Conservation (phyloP, 352 stramenopile genomes). For the Thraustochytrium sp. region DNA sequence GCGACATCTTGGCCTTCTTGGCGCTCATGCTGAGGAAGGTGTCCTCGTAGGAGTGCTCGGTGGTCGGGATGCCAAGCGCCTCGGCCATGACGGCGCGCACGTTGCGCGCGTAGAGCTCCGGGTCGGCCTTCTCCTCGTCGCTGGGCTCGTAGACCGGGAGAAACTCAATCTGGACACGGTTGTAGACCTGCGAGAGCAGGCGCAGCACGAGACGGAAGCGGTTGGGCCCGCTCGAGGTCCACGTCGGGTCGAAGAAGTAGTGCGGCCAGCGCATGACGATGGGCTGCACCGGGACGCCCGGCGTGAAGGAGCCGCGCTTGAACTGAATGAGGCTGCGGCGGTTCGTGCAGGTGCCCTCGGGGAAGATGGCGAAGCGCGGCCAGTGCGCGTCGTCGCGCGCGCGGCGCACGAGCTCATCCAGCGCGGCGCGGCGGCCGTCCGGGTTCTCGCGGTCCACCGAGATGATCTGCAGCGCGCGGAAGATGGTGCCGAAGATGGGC, state of each 20-base stretch:
- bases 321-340: conserved; percentile 48
- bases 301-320: conserved; percentile 48
- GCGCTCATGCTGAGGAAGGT: conserved; percentile 46
- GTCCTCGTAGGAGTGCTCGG: conserved; percentile 50
- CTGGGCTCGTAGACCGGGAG: conserved; percentile 41
- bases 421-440: background rate
- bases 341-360: conserved; percentile 50
- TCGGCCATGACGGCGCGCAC: conserved; percentile 46
- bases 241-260: conserved; percentile 27
- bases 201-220: conserved; percentile 30
- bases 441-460: background rate
- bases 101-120: conserved; percentile 47
- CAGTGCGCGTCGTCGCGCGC: background rate
- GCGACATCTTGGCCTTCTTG: background rate
- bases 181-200: conserved; percentile 48
- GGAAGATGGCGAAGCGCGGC: conserved; percentile 45
- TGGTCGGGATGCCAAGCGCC: conserved; percentile 43
- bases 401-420: conserved; percentile 8
- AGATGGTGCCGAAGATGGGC: conserved; percentile 17
- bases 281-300: conserved; percentile 45
- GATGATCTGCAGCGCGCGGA: background rate
- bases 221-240: conserved; percentile 43
- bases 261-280: conserved; percentile 45
- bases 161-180: conserved; percentile 44
- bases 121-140: conserved; percentile 47